phyloP scores from a whole-genome alignment of 139 green algal genomes.

The Nannochloris sp. region DNA sequence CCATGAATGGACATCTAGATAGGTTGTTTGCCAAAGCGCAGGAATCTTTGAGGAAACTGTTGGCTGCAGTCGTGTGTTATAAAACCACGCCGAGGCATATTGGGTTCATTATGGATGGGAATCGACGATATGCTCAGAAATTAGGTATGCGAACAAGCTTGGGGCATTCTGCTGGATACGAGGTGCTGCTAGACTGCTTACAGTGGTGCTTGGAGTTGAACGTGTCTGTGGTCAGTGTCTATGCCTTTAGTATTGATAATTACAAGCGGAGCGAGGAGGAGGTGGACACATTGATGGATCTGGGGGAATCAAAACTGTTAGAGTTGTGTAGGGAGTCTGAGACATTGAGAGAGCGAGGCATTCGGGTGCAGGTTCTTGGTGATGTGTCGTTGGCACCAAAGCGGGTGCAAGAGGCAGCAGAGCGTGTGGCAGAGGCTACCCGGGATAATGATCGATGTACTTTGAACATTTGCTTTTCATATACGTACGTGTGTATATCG shows the following conservation, averaged over 20 bases:
- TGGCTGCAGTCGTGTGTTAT: conserved; percentile 6
- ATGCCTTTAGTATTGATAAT: conserved; percentile 95
- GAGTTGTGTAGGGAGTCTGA: conserved; percentile 51
- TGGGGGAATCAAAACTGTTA: conserved; percentile 68
- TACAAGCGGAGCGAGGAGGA: conserved; percentile 69
- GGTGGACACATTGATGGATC: conserved; percentile 70
- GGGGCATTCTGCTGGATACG: conserved; percentile 59
- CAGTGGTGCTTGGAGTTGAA: conserved; percentile 86
- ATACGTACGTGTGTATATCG: conserved; percentile 47
- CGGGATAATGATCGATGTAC: conserved; percentile 19
- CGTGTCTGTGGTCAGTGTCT: conserved; percentile 72
- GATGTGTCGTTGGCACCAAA: conserved; percentile 61
- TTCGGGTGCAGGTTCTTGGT: conserved; percentile 68
- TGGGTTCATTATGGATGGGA: conserved; percentile 96
- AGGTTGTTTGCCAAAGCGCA: background rate
- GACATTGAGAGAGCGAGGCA: conserved; percentile 42
- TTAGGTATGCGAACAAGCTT: conserved; percentile 22
- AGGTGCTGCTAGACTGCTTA: conserved; percentile 63
- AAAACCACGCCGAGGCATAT: conserved; percentile 63
- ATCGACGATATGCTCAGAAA: conserved; percentile 69
- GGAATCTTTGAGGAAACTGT: background rate
- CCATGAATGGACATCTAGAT: too few species aligned
- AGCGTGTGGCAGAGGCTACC: conserved; percentile 57
- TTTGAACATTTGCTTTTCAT: conserved; percentile 91
- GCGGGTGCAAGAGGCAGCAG: conserved; percentile 54